These are phyloP conservation scores for Quercus gilva DNA, from an alignment of 306 rosid species.

Conservation along the genomic window DNA sequence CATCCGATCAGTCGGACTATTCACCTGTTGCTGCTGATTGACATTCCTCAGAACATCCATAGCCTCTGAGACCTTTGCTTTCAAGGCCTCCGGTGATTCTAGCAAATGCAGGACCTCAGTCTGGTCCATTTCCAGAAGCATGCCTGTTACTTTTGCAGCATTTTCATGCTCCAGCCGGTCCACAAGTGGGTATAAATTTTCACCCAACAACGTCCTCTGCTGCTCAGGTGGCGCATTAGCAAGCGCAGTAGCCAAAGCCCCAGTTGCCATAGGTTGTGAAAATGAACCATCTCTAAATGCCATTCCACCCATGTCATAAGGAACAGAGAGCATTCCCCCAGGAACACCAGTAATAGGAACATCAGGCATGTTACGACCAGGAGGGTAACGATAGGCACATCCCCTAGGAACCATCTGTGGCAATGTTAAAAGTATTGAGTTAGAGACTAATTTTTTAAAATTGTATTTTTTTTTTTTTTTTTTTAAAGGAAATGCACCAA, in stretches of 20 bases:
- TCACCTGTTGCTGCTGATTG: constrained; percentile 44
- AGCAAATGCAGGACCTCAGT: constrained; percentile 71
- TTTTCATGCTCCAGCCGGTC: constrained; percentile 63
- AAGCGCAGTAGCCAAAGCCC: constrained; percentile 68
- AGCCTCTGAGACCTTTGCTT: constrained; percentile 70
- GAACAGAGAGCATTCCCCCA: constrained; percentile 58
- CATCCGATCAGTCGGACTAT: constrained; percentile 45
- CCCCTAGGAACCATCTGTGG: constrained; percentile 79
- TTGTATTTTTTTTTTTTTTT: too few species aligned
- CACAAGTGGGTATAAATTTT: constrained; percentile 61
- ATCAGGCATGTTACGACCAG: constrained; percentile 62
- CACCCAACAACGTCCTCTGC: constrained; percentile 82
- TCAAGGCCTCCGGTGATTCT: constrained; percentile 69
- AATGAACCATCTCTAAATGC: constrained; percentile 51
- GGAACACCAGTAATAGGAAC: constrained; percentile 46
- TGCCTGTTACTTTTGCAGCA: constrained; percentile 73
- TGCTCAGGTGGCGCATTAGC: constrained; percentile 63
- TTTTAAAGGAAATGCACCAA: too few species aligned
- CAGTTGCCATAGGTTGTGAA: constrained; percentile 41
- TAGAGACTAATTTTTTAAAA: too few species aligned
- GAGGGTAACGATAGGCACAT: constrained; percentile 67
- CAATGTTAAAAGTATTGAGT: too few species aligned
- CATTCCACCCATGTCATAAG: constrained; percentile 57
- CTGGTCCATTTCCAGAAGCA: constrained; percentile 89
- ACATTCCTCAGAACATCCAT: constrained; percentile 69